Conservation (phyloP, 192 early-diverging fungal genomes). For the Backusella morwellensis region DNA sequence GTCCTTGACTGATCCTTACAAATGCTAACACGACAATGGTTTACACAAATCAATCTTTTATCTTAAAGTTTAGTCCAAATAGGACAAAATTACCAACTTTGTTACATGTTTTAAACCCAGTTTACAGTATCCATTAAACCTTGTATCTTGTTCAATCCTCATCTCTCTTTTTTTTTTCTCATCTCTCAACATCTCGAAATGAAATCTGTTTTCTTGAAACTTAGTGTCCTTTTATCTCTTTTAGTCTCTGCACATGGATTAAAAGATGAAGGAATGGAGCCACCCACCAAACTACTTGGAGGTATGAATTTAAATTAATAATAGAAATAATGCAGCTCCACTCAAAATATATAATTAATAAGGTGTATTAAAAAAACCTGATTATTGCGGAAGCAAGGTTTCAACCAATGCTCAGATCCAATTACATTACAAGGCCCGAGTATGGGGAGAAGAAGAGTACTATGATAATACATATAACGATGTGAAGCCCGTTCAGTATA, state of each 20-base stretch:
- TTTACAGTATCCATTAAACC: background rate
- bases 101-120: background rate
- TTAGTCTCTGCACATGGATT: background rate
- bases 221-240: background rate
- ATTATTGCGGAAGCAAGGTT: background rate
- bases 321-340: background rate
- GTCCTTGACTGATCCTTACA: background rate
- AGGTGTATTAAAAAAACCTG: constrained; percentile 13
- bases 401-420: constrained; percentile 1
- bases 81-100: constrained; percentile 3
- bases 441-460: constrained; percentile 15
- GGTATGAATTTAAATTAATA: background rate
- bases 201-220: background rate
- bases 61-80: background rate
- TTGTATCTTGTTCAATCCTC: background rate
- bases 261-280: background rate
- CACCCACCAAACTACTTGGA: constrained; percentile 18
- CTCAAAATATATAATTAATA: background rate
- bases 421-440: constrained; percentile 17
- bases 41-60: background rate
- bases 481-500: background rate
- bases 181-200: constrained; percentile 1
- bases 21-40: background rate
- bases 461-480: constrained; percentile 24
- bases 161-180: background rate